phyloP scores from a whole-genome alignment of 1,139 yeast species.

The Yamadazyma epiphylla region DNA sequence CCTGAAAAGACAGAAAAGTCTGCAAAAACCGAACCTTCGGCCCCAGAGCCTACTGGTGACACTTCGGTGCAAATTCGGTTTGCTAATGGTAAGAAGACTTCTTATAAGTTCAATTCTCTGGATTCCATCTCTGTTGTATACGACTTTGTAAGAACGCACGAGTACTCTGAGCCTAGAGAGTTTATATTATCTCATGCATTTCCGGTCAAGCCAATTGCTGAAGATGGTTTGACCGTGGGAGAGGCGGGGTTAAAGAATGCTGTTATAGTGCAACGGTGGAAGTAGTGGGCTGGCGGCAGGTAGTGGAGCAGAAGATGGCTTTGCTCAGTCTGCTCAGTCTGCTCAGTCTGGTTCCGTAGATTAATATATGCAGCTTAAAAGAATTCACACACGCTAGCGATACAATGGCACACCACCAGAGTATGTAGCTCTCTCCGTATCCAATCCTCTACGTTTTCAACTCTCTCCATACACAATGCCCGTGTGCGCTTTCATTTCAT shows the following conservation, averaged over 20 bases:
- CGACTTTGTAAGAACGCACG: slow-evolving; percentile 55
- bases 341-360: too few species aligned
- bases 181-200: slow-evolving; percentile 78
- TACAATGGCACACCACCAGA: too few species aligned
- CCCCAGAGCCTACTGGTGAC: slow-evolving; percentile 47
- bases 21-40: slow-evolving; percentile 5
- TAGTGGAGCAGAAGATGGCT: too few species aligned
- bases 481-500: too few species aligned
- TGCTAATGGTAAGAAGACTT: slow-evolving; percentile 72
- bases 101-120: slow-evolving; percentile 60
- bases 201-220: slow-evolving; percentile 74
- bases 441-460: too few species aligned
- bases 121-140: slow-evolving; percentile 70
- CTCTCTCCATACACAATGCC: too few species aligned
- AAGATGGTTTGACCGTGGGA: slow-evolving; percentile 49
- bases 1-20: slow-evolving; percentile 3
- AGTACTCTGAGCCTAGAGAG: slow-evolving; percentile 41
- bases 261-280: slow-evolving; percentile 89
- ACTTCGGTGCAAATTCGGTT: slow-evolving; percentile 78
- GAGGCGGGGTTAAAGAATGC: slow-evolving; percentile 80
- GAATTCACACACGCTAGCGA: too few species aligned
- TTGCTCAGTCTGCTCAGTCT: too few species aligned
- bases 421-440: too few species aligned
- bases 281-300: too few species aligned
- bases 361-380: too few species aligned